Percentiles rank a stretch among this genome's conserved stretches.
These are phyloP conservation scores for Neopestalotiopsis rosae DNA, from an alignment of 2,329 filamentous ascomycete genomes.

Conservation along the genomic window DNA sequence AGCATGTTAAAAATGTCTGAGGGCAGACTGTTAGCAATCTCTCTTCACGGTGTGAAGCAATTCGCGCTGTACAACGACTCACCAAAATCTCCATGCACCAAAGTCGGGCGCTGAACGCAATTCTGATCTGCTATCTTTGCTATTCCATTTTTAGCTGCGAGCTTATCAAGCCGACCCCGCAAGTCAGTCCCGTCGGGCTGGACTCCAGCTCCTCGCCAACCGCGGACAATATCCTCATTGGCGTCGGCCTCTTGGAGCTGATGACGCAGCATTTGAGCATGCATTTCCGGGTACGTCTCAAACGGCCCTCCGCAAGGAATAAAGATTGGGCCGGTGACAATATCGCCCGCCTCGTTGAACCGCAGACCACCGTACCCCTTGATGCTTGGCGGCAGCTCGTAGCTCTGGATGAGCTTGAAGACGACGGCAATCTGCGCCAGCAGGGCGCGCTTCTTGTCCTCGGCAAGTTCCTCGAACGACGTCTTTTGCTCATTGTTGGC, in stretches of 20 bases:
- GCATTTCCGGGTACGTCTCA: not conserved
- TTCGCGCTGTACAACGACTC: not conserved
- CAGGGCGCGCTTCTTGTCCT: not conserved
- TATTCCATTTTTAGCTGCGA: not conserved
- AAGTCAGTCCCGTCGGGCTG: not conserved
- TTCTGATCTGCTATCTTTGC: not conserved
- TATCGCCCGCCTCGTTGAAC: not conserved
- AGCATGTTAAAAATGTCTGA: slow-evolving; percentile 9
- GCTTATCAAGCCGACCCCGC: not conserved
- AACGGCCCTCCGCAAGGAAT: not conserved
- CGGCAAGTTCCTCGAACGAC: not conserved
- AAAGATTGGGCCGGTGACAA: not conserved
- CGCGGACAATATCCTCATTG: not conserved
- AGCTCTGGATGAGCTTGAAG: not conserved
- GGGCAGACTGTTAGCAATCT: not conserved
- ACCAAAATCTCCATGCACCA: slow-evolving; percentile 15
- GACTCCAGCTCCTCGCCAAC: not conserved
- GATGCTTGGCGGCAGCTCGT: not conserved
- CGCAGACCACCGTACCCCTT: slow-evolving; percentile 11
- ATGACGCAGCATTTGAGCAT: not conserved
- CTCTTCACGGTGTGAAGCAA: not conserved
- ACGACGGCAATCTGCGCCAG: not conserved
- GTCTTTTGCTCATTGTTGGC: not conserved
- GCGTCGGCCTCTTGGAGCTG: not conserved
- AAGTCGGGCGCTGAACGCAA: not conserved